A percentile compares a stretch with the other conserved stretches of the same genome.
These are phyloP conservation scores for Triglochin maritima DNA, from an alignment of 106 monocot genomes.

Conservation along the genomic window DNA sequence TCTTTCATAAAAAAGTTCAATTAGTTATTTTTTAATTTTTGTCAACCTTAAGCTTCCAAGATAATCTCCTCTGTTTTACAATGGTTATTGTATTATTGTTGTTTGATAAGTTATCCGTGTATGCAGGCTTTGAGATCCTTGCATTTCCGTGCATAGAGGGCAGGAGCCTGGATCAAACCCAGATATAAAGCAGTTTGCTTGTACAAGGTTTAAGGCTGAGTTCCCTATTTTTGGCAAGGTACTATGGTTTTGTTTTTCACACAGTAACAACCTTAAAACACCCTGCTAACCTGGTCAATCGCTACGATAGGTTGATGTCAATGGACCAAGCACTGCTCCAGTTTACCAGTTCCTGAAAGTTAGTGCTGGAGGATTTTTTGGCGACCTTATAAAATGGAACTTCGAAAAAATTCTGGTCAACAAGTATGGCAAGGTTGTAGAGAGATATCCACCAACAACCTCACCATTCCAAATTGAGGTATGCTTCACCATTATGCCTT, in stretches of 20 bases:
- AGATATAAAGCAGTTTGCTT: constrained; percentile 95
- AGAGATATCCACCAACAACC: constrained; percentile 95
- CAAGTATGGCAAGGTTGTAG: constrained; percentile 91
- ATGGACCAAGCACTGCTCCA: constrained; percentile 91
- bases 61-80: not conserved
- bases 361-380: constrained; percentile 91
- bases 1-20: not conserved
- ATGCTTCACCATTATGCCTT: not conserved
- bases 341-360: constrained; percentile 89
- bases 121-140: constrained; percentile 86
- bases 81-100: not conserved
- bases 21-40: not conserved
- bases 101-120: not conserved
- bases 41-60: not conserved
- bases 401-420: constrained; percentile 96
- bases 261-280: not conserved
- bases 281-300: no score
- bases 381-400: constrained; percentile 94
- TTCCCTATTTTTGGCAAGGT: constrained; percentile 99
- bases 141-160: constrained; percentile 95
- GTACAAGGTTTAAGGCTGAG: constrained; percentile 95
- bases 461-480: constrained; percentile 99
- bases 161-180: constrained; percentile 93
- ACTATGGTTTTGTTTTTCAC: not conserved
- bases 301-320: constrained; percentile 69